Base-by-base conservation (phyloP, 139 green algal genomes). In the Chlorella sorokiniana region DNA sequence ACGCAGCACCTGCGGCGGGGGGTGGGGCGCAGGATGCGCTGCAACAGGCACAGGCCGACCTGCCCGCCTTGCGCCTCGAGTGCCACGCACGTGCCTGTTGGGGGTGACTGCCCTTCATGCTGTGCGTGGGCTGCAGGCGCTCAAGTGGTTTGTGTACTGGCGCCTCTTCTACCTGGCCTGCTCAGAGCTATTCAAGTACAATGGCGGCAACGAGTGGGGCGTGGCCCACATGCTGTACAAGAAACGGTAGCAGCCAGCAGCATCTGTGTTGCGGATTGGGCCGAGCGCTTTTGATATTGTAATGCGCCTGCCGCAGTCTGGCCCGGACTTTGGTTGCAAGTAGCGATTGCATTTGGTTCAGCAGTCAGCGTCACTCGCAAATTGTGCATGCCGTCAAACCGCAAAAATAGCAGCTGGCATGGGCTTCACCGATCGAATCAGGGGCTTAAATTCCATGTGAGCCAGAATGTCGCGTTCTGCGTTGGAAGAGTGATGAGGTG, bases 81-180 rank as follows among this genome's bases (percentile, higher is more conserved):
- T 44, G 1, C 3, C 4, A 41, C 27, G 2, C 14, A n/a, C 61
- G 16, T 33, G 22, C 61, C 61, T 22, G 16, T 2, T 23, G 8
- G 2, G 20, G 9, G 2, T 10, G 20, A 40, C 41, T 22, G 25
- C 41, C 23, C 41, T 22, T 61, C 25, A 3, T 41, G 40, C 69
- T 31, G 3, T 63, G n/a, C n/a, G n/a, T n/a, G n/a, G n/a, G n/a
- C n/a, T n/a, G 70, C 16, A 92, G 6, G 85, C 71, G 11, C 76
- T 90, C 44, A 88, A 90, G 79, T 95, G 88, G 90, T 91, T 87
- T 78, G 84, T 95, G 27, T 88, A 89, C 27, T 98, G 95, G 95
- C 83, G 95, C 27, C 79, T 97, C 10, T 98, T 98, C 87, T 98
- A 96, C 87, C 88, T 98, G 56, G 92, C 93, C 3, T 96, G 94